Percentiles rank a stretch among this genome's conserved stretches.
Conservation (phyloP, 176 grass and related monocot genomes). For the Thalia dealbata region DNA sequence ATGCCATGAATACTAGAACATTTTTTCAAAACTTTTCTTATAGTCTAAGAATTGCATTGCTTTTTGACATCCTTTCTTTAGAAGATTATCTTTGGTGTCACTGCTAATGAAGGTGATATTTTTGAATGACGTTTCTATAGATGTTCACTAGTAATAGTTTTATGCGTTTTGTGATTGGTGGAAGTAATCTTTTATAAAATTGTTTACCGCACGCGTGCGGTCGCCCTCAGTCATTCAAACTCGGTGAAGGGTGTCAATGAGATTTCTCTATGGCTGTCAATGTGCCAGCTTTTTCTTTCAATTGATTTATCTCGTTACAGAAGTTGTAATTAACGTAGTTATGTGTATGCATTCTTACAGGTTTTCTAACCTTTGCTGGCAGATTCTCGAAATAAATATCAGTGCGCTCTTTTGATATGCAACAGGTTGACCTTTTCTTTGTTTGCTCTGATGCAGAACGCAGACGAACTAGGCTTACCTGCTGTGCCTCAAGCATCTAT, state of each 20-base stretch:
- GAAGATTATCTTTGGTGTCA: not conserved
- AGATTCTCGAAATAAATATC: not conserved
- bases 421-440: not conserved
- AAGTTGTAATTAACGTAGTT: no score
- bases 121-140: no score
- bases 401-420: no score
- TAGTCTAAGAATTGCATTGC: not conserved
- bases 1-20: not conserved
- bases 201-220: no score
- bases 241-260: no score
- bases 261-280: no score
- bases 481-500: slow-evolving; percentile 62
- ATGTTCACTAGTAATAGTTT: not conserved
- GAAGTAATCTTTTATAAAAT: no score
- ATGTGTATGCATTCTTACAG: no score
- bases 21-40: not conserved
- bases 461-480: slow-evolving; percentile 69
- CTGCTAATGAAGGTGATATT: not conserved
- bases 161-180: not conserved
- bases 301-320: no score
- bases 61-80: not conserved
- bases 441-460: slow-evolving; percentile 37
- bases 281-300: no score
- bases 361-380: no score
- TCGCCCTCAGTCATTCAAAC: no score